Conservation (phyloP, 331 rosid species). For the Malus hybrid region DNA sequence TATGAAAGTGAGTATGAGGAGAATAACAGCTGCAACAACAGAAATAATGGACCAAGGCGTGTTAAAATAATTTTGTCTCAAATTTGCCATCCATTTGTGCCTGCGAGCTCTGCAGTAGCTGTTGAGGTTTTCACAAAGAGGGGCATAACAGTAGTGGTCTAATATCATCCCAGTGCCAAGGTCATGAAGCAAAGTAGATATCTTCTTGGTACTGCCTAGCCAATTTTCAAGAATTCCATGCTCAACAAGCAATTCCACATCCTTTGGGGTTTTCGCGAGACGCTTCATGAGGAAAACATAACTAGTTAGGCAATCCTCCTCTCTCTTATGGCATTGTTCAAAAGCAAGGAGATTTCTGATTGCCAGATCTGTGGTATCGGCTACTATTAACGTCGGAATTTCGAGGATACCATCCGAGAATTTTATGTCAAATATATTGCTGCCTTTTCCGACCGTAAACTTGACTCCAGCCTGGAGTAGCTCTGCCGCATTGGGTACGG, state of each 20-base stretch:
- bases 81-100: neutral
- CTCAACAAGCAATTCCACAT: conserved; percentile 6
- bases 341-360: neutral
- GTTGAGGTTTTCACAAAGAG: neutral
- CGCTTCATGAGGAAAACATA: neutral
- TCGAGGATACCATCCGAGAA: neutral
- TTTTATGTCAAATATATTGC: neutral
- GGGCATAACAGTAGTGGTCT: too few species aligned
- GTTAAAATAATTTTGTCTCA: too few species aligned
- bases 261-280: neutral
- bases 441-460: neutral
- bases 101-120: neutral
- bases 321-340: neutral
- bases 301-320: neutral
- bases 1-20: too few species aligned
- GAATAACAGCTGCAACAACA: too few species aligned
- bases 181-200: neutral
- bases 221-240: neutral
- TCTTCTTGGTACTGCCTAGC: neutral
- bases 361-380: neutral
- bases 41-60: too few species aligned
- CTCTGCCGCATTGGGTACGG: neutral
- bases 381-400: neutral
- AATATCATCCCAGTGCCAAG: neutral
- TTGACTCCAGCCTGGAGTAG: conserved; percentile 6